phyloP scores from a whole-genome alignment of 2,329 filamentous ascomycete genomes.

The Plenodomus biglobosus region DNA sequence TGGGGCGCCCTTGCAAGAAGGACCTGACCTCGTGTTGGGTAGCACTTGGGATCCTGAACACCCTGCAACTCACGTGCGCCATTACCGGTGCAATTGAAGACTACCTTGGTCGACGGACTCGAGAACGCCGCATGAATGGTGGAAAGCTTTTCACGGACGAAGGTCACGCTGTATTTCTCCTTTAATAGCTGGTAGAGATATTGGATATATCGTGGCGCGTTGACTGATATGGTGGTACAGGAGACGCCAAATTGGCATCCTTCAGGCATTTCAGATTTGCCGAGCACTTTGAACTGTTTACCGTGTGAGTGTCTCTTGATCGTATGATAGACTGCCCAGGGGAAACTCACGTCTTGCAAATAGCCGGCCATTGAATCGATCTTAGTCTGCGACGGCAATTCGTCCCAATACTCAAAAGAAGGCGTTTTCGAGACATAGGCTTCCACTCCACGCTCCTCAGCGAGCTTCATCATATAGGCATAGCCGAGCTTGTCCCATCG shows the following conservation, averaged over 20 bases:
- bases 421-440: conserved; percentile 14
- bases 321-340: background rate
- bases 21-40: conserved; percentile 20
- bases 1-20: conserved; percentile 18
- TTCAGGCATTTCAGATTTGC: conserved; percentile 9
- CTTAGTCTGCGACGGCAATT: conserved; percentile 11
- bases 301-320: background rate
- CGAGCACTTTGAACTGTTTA: conserved; percentile 13
- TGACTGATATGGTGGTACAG: conserved; percentile 20
- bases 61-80: conserved; percentile 12
- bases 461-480: conserved; percentile 19
- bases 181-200: conserved; percentile 12
- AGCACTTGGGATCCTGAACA: conserved; percentile 16
- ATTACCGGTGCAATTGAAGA: conserved; percentile 24
- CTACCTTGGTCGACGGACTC: conserved; percentile 10
- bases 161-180: conserved; percentile 11
- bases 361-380: conserved; percentile 20
- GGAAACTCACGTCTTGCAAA: conserved; percentile 14
- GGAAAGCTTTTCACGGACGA: conserved; percentile 13
- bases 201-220: conserved; percentile 18
- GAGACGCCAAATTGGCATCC: conserved; percentile 19
- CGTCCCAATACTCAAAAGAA: conserved; percentile 22
- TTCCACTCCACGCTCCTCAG: conserved; percentile 11
- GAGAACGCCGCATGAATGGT: conserved; percentile 14
- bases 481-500: conserved; percentile 21